Evolutionary conservation across 2,329 filamentous ascomycete species (phyloP), one percentile per base, ranked within the genome.

Genomic region (Cladosporium velox): DNA sequence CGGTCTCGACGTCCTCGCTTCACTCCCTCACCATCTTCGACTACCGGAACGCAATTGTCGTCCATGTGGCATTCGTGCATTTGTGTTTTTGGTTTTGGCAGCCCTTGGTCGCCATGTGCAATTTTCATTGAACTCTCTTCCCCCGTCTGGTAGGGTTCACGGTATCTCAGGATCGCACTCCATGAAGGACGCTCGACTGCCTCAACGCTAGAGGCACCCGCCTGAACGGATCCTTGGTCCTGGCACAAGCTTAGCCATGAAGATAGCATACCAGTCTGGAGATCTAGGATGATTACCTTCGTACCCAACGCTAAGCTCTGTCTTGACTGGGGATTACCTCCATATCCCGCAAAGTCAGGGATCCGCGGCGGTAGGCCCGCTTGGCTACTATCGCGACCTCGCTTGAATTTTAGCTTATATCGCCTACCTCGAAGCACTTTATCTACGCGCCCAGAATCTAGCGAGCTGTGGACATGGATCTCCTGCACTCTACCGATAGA

Each of bases 401-500:
- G 59, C 59, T 61, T 35, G 38, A 35, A 6, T 26, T n/a, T 28
- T 41, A 58, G 55, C 32, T 41, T 41, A 21, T 14, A 35, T 26
- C 24, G 11, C 32, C 34, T 38, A 12, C 32, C 59, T 61, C 15
- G 26, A 51, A 35, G 41, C 41, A 44, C 24, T 61, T 28, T 21
- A 30, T 55, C 24, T 55, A 55, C 52, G 52, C 52, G 52, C 52
- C 52, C 52, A 21, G 14, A 11, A 30, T 32, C 15, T 21, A 21
- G 24, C 41, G 59, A 51, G 41, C 59, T n/a, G 4, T 21, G 41
- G 26, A 14, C 28, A 51, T 26, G 18, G 49, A 55, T 54, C 32
- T 54, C 4, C 60, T 63, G 60, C 60, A 38, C n/a, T 28, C 24
- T 28, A n/a, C 28, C 60, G 49, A 52, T 63, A 63, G 60, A n/a